These are phyloP conservation scores for Phaeotremella fagi DNA, from an alignment of 768 basidiomycete species.

Conservation along the genomic window DNA sequence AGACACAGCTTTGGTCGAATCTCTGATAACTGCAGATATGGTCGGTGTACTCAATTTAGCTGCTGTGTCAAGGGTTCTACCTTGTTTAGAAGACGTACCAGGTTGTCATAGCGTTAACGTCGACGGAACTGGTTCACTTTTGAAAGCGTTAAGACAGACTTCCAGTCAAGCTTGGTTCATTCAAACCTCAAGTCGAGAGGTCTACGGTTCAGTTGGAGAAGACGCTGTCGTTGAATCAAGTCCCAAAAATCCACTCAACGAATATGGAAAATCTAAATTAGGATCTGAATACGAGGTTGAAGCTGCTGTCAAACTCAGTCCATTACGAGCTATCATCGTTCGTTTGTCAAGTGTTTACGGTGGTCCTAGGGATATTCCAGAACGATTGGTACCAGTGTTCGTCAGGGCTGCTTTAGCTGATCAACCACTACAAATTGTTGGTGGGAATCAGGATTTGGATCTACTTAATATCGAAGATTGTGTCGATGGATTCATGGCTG, in stretches of 20 bases:
- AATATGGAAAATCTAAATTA: constrained; percentile 37
- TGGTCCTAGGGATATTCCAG: constrained; percentile 26
- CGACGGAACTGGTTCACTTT: constrained; percentile 55
- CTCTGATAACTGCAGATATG: constrained; percentile 2
- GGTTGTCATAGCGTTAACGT: constrained; percentile 38
- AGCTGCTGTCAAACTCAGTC: constrained; percentile 1
- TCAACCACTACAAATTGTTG: constrained; percentile 40
- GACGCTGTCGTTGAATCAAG: constrained; percentile 16
- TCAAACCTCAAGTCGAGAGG: constrained; percentile 36
- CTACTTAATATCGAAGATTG: constrained; percentile 43
- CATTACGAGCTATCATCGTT: constrained; percentile 22
- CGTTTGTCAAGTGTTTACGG: constrained; percentile 46
- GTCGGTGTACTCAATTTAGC: constrained; percentile 42
- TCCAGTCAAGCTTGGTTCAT: constrained; percentile 40
- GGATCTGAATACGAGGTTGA: constrained; percentile 29
- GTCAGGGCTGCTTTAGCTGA: constrained; percentile 37
- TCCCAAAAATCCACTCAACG: constrained; percentile 18
- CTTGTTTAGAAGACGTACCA: constrained; percentile 31
- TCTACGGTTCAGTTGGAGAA: constrained; percentile 28
- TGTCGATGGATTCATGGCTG: constrained; percentile 33
- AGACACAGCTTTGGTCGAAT: background rate
- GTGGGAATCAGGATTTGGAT: constrained; percentile 27
- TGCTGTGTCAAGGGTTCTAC: constrained; percentile 26
- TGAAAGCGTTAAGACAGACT: constrained; percentile 13
- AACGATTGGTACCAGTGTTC: constrained; percentile 37